Base-by-base conservation (phyloP, 2,329 filamentous ascomycete genomes). In the Cladosporium sp. region DNA sequence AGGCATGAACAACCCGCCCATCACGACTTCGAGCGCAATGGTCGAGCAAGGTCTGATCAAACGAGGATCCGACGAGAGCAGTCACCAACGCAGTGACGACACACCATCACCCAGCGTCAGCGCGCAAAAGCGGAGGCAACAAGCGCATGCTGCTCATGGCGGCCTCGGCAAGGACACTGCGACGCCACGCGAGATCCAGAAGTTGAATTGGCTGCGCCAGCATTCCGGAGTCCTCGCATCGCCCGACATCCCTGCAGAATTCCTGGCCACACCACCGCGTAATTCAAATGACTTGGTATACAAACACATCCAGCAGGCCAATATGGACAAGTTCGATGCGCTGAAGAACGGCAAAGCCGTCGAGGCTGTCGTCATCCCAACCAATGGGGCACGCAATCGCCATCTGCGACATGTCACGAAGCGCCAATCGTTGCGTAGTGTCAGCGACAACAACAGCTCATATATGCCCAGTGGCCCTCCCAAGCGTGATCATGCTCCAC, bases 311-410 rank as follows among this genome's bases (percentile, higher is more conserved):
- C 50, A 51, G 35, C 34, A 55, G 28, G 51, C 50, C 17, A 58
- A 58, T 24, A 58, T 55, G 50, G 57, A 58, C 24, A 42, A 42
- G 15, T 56, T 56, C 39, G 56, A 60, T 17, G 56, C 58, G 3
- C 24, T 54, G n/a, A 44, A 57, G 28, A 50, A 40, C 24, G 49
- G 47, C 25, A 24, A 49, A 3, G 36, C 37, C 10, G 44, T 54
- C 13, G 58, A 58, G 25, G 40, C 56, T 7, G 28, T 19, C 22
- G 50, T 55, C 12, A 45, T 55, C 15, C 28, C 57, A 10, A 45
- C 51, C 25, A 39, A 58, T 12, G 40, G 24, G 6, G 47, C 55
- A 15, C 45, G 45, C 45, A 44, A 44, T n/a, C 45, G 40, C 1
- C 45, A 50, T 44, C 36, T 57, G 25, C 55, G 55, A 7, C 55